Percentiles rank a stretch among this genome's conserved stretches.
Conservation (phyloP, 805 yeast genomes). For the Torulaspora delbrueckii region DNA sequence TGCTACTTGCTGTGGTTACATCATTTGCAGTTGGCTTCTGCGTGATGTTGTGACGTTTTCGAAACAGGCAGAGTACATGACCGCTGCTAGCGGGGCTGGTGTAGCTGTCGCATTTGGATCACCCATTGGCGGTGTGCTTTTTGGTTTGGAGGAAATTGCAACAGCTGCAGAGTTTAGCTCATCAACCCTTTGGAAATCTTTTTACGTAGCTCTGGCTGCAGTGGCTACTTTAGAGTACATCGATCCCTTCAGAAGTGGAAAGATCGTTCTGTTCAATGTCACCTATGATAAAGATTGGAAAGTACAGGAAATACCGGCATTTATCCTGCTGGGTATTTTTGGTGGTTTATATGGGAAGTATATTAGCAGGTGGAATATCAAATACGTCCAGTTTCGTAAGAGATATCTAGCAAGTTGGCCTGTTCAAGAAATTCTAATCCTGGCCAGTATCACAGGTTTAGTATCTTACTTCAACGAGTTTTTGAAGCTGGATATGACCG, state of each 20-base stretch:
- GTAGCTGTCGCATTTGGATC: slow-evolving; percentile 98
- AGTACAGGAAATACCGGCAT: slow-evolving; percentile 76
- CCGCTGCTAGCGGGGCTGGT: slow-evolving; percentile 96
- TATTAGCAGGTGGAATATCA: slow-evolving; percentile 68
- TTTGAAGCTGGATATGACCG: slow-evolving; percentile 87
- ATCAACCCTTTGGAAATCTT: slow-evolving; percentile 83
- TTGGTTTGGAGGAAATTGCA: slow-evolving; percentile 82
- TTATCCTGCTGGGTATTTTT: slow-evolving; percentile 72
- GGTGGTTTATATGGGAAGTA: slow-evolving; percentile 89
- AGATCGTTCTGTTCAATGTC: slow-evolving; percentile 89
- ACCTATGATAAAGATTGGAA: slow-evolving; percentile 83
- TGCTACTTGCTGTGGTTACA: slow-evolving; percentile 92
- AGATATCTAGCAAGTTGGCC: slow-evolving; percentile 45
- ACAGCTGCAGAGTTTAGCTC: slow-evolving; percentile 64
- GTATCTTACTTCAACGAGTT: slow-evolving; percentile 82
- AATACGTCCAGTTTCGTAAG: slow-evolving; percentile 73
- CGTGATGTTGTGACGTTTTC: slow-evolving; percentile 35
- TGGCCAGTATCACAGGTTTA: slow-evolving; percentile 66
- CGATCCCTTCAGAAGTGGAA: slow-evolving; percentile 93
- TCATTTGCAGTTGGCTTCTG: slow-evolving; percentile 53
- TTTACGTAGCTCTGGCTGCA: slow-evolving; percentile 85
- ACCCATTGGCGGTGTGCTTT: slow-evolving; percentile 94
- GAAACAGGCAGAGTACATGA: slow-evolving; percentile 42
- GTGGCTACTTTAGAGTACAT: slow-evolving; percentile 72
- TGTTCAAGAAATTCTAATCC: slow-evolving; percentile 61